These are phyloP conservation scores for Claviceps sorghi DNA, from an alignment of 2,329 filamentous ascomycete species.

Conservation along the genomic window DNA sequence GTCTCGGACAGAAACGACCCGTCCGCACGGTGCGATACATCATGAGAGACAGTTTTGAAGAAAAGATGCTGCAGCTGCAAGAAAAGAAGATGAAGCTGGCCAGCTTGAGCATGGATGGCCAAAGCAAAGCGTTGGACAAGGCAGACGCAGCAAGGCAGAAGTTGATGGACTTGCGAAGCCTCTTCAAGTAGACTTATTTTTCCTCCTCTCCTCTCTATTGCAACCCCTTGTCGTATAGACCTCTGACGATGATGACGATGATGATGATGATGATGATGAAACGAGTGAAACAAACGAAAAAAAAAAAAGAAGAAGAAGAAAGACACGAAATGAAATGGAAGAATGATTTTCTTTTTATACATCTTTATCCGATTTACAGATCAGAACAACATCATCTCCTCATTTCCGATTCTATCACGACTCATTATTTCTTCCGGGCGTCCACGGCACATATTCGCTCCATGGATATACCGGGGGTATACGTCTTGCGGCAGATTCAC, in stretches of 20 bases:
- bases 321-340: background rate
- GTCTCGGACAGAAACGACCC: constrained; percentile 75
- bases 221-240: background rate
- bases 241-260: no score
- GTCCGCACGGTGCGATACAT: constrained; percentile 82
- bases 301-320: no score
- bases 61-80: constrained; percentile 81
- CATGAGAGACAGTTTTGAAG: constrained; percentile 83
- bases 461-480: no score
- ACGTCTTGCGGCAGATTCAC: no score
- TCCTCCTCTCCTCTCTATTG: constrained; percentile 6
- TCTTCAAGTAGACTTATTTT: constrained; percentile 31
- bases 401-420: background rate
- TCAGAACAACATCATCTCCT: background rate
- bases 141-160: constrained; percentile 44
- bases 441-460: no score
- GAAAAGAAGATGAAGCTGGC: constrained; percentile 87
- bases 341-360: background rate
- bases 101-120: constrained; percentile 65
- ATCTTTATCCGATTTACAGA: no score
- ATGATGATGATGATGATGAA: background rate
- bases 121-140: constrained; percentile 38
- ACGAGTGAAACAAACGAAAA: background rate
- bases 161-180: constrained; percentile 41
- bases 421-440: no score